Evolutionary conservation across 305 asterid genomes (phyloP), one percentile per base, ranked within the genome.

Genomic region (Rubia tinctorum): DNA sequence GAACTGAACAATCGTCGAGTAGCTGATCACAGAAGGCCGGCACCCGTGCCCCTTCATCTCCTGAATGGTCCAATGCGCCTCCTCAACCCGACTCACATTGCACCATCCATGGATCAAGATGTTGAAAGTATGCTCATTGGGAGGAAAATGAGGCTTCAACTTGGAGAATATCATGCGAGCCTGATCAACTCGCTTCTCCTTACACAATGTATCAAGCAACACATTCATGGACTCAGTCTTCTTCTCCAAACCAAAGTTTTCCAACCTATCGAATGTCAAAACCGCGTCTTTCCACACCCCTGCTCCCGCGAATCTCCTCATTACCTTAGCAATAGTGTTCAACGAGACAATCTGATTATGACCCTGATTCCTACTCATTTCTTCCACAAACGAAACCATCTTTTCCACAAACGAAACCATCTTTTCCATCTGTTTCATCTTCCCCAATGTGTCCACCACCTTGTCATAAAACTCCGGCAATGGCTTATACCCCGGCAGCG

Each of bases 81-180:
- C 98, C 66, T 93, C 96, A 15, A 93, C 90, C 80, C 90, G 80
- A 67, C 80, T 90, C 68, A 83, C 78, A 77, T 91, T 93, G 90
- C 97, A 93, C 97, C 97, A 93, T 18, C 98, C 98, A 79, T 90
- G 91, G 66, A 93, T 86, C 77, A 91, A 90, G 60, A 93, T 87
- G 83, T 89, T 93, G 81, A 80, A 90, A 7, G 97, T 91, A 80
- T 84, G 77, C n/a, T 89, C 94, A 80, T 90, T 84, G 2, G 98
- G 93, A 34, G 86, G 84, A 42, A 93, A 86, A 63, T 81, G 85
- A 1, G 86, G 73, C 79, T 89, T 91, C 62, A 93, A 84, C 82
- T 84, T 82, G 80, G 85, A 73, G 82, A 93, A 91, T 63, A 91
- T 69, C 0, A 56, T 81, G 43, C 97, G 95, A 5, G 92, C 97